Evolutionary conservation across 23 red algal genomes (phyloP).

Genomic region (Gracilaria caudata): DNA sequence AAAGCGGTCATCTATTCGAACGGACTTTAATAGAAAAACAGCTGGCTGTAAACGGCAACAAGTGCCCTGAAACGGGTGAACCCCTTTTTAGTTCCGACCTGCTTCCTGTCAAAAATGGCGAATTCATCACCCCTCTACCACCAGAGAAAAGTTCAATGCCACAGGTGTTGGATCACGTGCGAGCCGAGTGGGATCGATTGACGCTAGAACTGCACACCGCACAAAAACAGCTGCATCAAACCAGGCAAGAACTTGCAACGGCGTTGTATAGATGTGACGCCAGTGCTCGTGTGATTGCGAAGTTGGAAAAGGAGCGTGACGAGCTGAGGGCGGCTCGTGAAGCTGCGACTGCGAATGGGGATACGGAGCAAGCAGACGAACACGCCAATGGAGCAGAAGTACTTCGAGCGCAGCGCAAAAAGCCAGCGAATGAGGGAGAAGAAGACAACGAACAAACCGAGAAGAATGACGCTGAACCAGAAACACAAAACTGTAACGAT

Average conservation of each 20-base stretch:
- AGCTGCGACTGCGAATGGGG: slow-evolving; percentile 17
- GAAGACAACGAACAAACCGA: background rate
- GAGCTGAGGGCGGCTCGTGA: background rate
- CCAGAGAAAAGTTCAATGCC: slow-evolving; percentile 61
- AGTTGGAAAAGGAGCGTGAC: slow-evolving; percentile 71
- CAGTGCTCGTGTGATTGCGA: slow-evolving; percentile 59
- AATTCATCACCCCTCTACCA: background rate
- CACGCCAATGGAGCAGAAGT: background rate
- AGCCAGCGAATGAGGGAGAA: background rate
- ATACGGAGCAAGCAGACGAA: background rate
- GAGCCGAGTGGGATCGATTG: slow-evolving; percentile 79
- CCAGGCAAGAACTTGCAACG: slow-evolving; percentile 72
- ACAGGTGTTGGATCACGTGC: slow-evolving; percentile 44
- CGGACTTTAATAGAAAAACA: slow-evolving; percentile 76
- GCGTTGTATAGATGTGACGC: slow-evolving; percentile 82
- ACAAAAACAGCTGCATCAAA: slow-evolving; percentile 28
- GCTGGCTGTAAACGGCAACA: slow-evolving; percentile 51
- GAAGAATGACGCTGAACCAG: background rate
- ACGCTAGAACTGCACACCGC: slow-evolving; percentile 49
- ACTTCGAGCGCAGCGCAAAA: slow-evolving; percentile 1
- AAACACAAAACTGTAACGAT: background rate
- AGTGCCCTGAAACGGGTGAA: slow-evolving; percentile 75
- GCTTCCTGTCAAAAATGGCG: slow-evolving; percentile 43
- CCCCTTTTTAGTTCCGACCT: slow-evolving; percentile 51
- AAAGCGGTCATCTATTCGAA: slow-evolving; percentile 86